Percentiles rank a stretch among this genome's conserved stretches.
phyloP scores from a whole-genome alignment of 768 basidiomycete genomes.

The Lyophyllum atratum region DNA sequence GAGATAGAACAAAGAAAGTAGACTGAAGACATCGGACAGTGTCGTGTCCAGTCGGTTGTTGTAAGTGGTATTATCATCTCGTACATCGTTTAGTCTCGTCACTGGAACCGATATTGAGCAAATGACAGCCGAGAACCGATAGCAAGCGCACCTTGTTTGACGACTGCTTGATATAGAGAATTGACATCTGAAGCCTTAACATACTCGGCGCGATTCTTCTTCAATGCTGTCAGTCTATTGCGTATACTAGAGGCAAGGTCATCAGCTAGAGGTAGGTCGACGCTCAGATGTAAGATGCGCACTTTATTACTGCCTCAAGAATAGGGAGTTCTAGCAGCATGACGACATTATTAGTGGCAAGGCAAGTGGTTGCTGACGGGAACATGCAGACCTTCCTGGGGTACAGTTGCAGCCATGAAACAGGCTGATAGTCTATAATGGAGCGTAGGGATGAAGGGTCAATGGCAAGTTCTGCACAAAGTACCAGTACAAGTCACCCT shows the following conservation, averaged over 20 bases:
- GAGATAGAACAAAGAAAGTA: constrained; percentile 96
- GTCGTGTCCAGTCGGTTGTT: constrained; percentile 95
- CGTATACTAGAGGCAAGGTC: constrained; percentile 65
- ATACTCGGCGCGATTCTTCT: constrained; percentile 91
- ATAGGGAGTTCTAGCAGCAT: constrained; percentile 76
- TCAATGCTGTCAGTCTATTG: constrained; percentile 91
- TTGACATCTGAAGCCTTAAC: constrained; percentile 94
- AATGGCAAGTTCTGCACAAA: background rate
- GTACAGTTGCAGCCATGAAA: constrained; percentile 67
- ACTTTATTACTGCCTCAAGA: constrained; percentile 95
- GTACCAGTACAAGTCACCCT: background rate
- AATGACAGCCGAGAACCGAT: background rate
- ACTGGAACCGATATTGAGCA: constrained; percentile 44
- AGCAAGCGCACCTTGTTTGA: constrained; percentile 78
- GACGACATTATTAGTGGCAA: constrained; percentile 21
- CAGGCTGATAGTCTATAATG: constrained; percentile 4
- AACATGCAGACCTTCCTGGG: constrained; percentile 69
- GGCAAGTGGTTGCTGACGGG: constrained; percentile 7
- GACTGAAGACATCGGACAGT: constrained; percentile 92
- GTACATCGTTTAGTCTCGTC: constrained; percentile 87
- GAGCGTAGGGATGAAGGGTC: background rate
- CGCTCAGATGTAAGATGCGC: constrained; percentile 22
- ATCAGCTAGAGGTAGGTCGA: constrained; percentile 17
- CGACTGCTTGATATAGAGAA: constrained; percentile 87
- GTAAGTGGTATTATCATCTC: constrained; percentile 72